Evolutionary conservation across 352 stramenopile genomes (phyloP).

Genomic region (Pythium oligandrum): DNA sequence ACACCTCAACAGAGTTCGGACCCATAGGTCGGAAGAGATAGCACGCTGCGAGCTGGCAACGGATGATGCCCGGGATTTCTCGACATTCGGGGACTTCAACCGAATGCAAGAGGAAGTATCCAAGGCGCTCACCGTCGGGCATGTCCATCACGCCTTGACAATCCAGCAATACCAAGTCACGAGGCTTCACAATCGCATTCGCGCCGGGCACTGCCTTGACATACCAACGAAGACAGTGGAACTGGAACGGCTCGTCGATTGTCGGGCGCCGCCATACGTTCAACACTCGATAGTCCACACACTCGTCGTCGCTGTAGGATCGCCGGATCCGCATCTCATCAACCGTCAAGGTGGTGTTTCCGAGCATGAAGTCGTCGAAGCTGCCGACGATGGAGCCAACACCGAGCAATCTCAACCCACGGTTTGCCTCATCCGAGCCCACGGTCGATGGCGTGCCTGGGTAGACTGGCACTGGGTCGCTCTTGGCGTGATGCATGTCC

Average conservation of each 20-base stretch:
- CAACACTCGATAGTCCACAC: slow-evolving; percentile 47
- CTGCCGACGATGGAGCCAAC: slow-evolving; percentile 16
- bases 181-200: slow-evolving; percentile 9
- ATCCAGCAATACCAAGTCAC: slow-evolving; percentile 12
- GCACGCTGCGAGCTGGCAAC: slow-evolving; percentile 34
- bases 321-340: slow-evolving; percentile 45
- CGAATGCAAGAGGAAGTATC: slow-evolving; percentile 41
- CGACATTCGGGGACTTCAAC: slow-evolving; percentile 32
- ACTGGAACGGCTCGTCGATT: slow-evolving; percentile 12
- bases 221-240: slow-evolving; percentile 17
- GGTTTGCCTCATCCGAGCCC: neutral
- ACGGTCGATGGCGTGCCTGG: neutral
- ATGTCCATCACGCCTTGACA: slow-evolving; percentile 4
- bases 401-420: slow-evolving; percentile 1
- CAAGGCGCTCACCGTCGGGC: slow-evolving; percentile 14
- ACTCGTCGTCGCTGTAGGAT: slow-evolving; percentile 39
- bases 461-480: slow-evolving; percentile 3
- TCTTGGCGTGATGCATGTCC: slow-evolving; percentile 19
- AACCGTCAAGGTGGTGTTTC: slow-evolving; percentile 34
- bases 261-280: slow-evolving; percentile 38
- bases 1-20: slow-evolving; percentile 32
- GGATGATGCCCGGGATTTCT: slow-evolving; percentile 27
- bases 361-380: slow-evolving; percentile 28
- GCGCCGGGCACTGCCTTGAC: slow-evolving; percentile 14
- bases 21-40: slow-evolving; percentile 30